Conservation (phyloP, 129 eudicot genomes). For the Artemisia tridentata region DNA sequence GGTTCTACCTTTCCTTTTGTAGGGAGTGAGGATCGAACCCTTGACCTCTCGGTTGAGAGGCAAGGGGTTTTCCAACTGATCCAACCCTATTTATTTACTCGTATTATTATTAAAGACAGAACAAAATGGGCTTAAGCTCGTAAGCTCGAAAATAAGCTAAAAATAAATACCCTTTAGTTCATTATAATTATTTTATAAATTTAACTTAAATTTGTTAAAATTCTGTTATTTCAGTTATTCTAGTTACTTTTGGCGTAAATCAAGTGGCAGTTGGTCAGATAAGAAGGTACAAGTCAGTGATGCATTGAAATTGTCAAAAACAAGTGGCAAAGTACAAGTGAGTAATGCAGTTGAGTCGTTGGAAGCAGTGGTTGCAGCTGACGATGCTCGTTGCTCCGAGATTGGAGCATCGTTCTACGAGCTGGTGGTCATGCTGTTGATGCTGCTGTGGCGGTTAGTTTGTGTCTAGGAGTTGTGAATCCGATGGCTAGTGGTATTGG, state of each 20-base stretch:
- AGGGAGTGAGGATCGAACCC: no score
- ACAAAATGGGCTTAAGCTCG: no score
- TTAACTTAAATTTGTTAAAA: background rate
- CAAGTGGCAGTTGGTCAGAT: conserved; percentile 20
- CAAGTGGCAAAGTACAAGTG: background rate
- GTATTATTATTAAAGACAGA: no score
- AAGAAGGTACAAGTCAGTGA: conserved; percentile 10
- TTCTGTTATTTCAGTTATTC: conserved; percentile 25
- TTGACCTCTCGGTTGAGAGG: no score
- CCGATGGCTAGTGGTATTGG: conserved; percentile 88
- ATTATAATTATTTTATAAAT: no score
- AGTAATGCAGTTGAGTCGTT: conserved; percentile 50
- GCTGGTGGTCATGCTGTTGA: conserved; percentile 88
- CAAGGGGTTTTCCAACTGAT: no score
- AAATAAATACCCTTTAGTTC: background rate
- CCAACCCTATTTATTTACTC: no score
- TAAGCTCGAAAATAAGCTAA: background rate
- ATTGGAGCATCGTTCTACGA: conserved; percentile 63
- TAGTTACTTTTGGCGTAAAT: conserved; percentile 32
- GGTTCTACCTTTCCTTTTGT: no score
- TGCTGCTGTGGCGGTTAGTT: conserved; percentile 77
- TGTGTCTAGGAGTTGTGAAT: conserved; percentile 86
- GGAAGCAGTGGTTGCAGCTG: conserved; percentile 90
- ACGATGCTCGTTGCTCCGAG: conserved; percentile 87
- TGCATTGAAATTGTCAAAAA: conserved; percentile 6